phyloP scores from a whole-genome alignment of 768 basidiomycete genomes.

The Serendipita sp. region DNA sequence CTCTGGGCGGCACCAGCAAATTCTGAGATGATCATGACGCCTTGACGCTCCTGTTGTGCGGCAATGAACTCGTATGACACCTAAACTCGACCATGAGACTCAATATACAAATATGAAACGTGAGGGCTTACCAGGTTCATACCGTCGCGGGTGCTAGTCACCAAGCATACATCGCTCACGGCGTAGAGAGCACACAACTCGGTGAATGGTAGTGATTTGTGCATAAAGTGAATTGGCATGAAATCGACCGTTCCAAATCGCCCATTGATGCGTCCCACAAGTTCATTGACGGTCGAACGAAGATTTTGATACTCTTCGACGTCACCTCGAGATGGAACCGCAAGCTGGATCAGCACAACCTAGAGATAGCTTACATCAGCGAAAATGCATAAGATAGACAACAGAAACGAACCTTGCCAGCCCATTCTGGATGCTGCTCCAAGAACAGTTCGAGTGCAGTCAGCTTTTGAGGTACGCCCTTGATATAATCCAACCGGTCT shows the following conservation, averaged over 20 bases:
- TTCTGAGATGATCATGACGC: constrained; percentile 95
- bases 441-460: constrained; percentile 95
- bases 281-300: constrained; percentile 87
- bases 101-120: neutral
- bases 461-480: constrained; percentile 96
- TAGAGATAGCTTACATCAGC: constrained; percentile 17
- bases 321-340: constrained; percentile 93
- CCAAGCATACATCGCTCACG: constrained; percentile 88
- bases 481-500: constrained; percentile 97
- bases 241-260: constrained; percentile 98
- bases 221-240: constrained; percentile 99
- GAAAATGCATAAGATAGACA: neutral
- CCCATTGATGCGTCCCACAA: constrained; percentile 96
- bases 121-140: constrained; percentile 79
- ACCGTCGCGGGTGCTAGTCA: constrained; percentile 89
- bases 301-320: constrained; percentile 99
- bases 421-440: constrained; percentile 96
- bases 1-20: constrained; percentile 96
- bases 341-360: constrained; percentile 93
- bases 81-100: constrained; percentile 24
- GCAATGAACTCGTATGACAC: constrained; percentile 98
- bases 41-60: constrained; percentile 81
- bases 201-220: constrained; percentile 83
- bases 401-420: constrained; percentile 55
- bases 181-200: constrained; percentile 97